These are phyloP conservation scores for Boeremia exigua DNA, from an alignment of 2,329 filamentous ascomycete genomes.

Conservation along the genomic window DNA sequence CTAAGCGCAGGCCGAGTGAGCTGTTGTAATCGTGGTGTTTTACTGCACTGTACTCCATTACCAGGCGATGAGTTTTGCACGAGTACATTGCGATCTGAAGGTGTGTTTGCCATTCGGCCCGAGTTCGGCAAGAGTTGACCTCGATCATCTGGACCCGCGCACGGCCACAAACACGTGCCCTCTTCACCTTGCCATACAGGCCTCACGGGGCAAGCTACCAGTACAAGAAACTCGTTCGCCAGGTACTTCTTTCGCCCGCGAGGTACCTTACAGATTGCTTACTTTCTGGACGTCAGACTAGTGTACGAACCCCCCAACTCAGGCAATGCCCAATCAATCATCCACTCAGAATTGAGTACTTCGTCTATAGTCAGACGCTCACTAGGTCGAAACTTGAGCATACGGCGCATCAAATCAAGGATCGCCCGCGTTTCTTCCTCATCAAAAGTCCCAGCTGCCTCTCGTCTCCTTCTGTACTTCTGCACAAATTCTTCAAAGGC, in stretches of 20 bases:
- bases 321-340: conserved; percentile 17
- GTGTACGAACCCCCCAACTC: background rate
- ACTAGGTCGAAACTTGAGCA: conserved; percentile 17
- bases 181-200: too few species aligned
- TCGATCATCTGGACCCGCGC: too few species aligned
- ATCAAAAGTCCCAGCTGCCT: conserved; percentile 10
- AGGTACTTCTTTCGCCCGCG: background rate
- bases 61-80: too few species aligned
- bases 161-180: too few species aligned
- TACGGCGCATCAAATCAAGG: conserved; percentile 19
- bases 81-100: too few species aligned
- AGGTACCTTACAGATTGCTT: background rate
- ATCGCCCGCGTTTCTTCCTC: conserved; percentile 16
- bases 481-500: conserved; percentile 18
- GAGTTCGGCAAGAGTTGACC: too few species aligned
- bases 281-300: background rate
- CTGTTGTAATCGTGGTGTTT: too few species aligned
- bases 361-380: conserved; percentile 18
- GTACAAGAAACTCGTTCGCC: too few species aligned
- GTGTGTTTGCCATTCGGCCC: too few species aligned
- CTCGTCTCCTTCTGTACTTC: conserved; percentile 15
- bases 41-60: too few species aligned
- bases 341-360: conserved; percentile 18
- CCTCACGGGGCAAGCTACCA: too few species aligned
- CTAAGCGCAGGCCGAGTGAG: too few species aligned